Evolutionary conservation across 164 flowering plant species (phyloP), one percentile per base, ranked within the genome.

Genomic region (Warburgia ugandensis): DNA sequence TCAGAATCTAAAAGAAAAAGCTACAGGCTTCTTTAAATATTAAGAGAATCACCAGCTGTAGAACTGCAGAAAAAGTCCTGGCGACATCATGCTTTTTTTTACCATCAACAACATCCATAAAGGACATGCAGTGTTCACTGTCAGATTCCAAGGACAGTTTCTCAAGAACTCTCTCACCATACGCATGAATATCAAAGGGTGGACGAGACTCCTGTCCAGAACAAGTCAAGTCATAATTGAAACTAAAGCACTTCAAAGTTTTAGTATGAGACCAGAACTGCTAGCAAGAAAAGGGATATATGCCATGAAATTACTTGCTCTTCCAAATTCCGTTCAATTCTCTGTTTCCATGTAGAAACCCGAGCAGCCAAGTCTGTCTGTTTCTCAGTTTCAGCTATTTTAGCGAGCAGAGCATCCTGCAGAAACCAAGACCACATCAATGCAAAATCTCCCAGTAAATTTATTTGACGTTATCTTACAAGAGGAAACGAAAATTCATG

Each of bases 321-420:
- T 54, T 83, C 80, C 77, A 92, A 68, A 40, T 71, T 73, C 39
- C 71, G 74, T 64, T 94, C 99, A 54, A 86, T 94, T 65, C 81
- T 77, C 50, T 94, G 97, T 69, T 89, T 89, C 99, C 99, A 94
- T n/a, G 92, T 69, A 21, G 91, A 75, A 52, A 94, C 97, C 43
- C 92, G 77, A 45, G 87, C 68, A 57, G 96, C 97, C 73, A 94
- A 50, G 69, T 80, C 96, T 20, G 78, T 77, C 64, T 94, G 97
- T 53, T 73, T 82, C 74, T 89, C 94, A 42, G 71, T 70, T 71
- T 86, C 95, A 62, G 86, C 81, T 53, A 89, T 78, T 53, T 70
- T 88, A 41, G 86, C 84, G 64, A 88, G 92, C 23, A 94, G 86
- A 48, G 89, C 74, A 73, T 94, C 95, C 99, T 92, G 61, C 47